Evolutionary conservation across 208 protist genomes (phyloP), one percentile per base, ranked within the genome.

Genomic region (Zelonia costaricensis): DNA sequence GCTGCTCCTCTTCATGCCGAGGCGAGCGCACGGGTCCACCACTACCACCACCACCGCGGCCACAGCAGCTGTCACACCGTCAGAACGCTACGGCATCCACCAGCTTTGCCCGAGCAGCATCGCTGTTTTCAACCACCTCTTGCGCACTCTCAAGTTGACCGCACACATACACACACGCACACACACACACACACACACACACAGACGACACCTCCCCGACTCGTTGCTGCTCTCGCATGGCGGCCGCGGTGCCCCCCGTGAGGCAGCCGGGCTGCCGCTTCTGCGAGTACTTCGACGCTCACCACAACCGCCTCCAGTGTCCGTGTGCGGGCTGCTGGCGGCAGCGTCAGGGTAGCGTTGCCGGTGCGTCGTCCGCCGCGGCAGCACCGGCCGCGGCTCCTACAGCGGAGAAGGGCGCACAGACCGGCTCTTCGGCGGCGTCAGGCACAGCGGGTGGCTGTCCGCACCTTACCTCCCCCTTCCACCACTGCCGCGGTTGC

Each of bases 401-500:
- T 2, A 13, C 20, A 39, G 22, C 13, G n/a, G 4, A 4, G 7
- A 38, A 10, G 33, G 33, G 10, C n/a, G n/a, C n/a, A n/a, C n/a
- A n/a, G n/a, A n/a, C n/a, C n/a, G n/a, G n/a, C n/a, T n/a, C n/a
- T n/a, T n/a, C n/a, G n/a, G n/a, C n/a, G n/a, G n/a, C n/a, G n/a
- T n/a, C n/a, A n/a, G n/a, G n/a, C n/a, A n/a, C n/a, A 43, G 31
- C 33, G 16, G 28, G 0, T 10, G 22, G 36, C 40, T 80, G 67
- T 39, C 53, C 47, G 3, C 69, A 76, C 31, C 16, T 40, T 18
- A 47, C 54, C 1, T 25, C 35, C 4, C 61, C 55, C 10, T 62
- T 62, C 7, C 74, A 80, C 40, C 69, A 69, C 16, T 80, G 74
- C 43, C 45, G 27, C 22, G 10, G 42, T 20, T 80, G 74, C 46